Base-by-base conservation (phyloP, 176 grass and related monocot species). In the Luzula sylvatica region DNA sequence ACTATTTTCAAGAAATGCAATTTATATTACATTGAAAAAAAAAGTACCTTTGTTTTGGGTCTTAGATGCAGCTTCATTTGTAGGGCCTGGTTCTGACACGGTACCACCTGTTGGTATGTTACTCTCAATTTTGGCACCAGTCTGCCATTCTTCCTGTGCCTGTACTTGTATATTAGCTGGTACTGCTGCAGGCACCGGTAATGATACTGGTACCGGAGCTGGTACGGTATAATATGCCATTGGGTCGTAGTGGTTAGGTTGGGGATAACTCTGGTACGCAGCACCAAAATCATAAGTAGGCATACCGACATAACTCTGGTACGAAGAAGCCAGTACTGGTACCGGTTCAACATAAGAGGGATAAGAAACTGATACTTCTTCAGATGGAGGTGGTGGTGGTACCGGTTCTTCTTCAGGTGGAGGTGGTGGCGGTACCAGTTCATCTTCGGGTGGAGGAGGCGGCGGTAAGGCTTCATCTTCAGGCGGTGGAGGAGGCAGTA, bases 391-490 rank as follows among this genome's bases (percentile, higher is more conserved):
- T 53, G 73, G 75, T 29, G 81, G 85, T 48, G 85, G 85, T 71
- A 57, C 61, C 60, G 60, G 67, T 72, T 87, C 93, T 65, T 66
- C 85, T 60, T 83, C 86, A 53, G 81, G 65, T 63, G 92, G 92
- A 21, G 92, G 75, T 2, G 60, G 92, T 7, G 86, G 93, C 50
- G 93, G 92, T 48, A 79, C 79, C 85, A 77, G 82, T 68, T 98
- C 81, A 30, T 86, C 81, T 24, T 74, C 78, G 6, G 75, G 85
- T 23, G 92, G 81, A 47, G 73, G 73, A 61, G 73, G 75, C 24
- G 81, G 85, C 43, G 86, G 85, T 71, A 57, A 55, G 54, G 60
- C 62, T 75, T 87, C 93, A 68, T 61, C 82, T 55, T 83, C 86
- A 53, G 81, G 68, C 64, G 92, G 92, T 26, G 84, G 75, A 1